Evolutionary conservation across 202 grass and related monocot species (phyloP).

Genomic region (Panicum hallii): DNA sequence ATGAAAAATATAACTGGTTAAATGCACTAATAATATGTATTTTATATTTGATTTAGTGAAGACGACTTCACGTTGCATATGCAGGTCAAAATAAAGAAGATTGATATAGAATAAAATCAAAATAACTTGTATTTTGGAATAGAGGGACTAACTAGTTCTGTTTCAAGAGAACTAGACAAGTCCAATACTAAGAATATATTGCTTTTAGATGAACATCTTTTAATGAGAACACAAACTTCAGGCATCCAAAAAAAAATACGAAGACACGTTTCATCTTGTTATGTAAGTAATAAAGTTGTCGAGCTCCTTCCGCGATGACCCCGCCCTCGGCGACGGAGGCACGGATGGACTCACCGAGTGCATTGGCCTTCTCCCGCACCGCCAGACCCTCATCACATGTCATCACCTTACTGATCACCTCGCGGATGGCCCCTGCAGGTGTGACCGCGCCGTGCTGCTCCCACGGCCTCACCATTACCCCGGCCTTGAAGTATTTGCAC

Average conservation of each 20-base stretch:
- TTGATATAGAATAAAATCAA: too few relatives aligned
- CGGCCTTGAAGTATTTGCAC: slow-evolving; percentile 57
- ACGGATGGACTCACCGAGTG: slow-evolving; percentile 42
- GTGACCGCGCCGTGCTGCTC: slow-evolving; percentile 35
- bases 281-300: slow-evolving; percentile 54
- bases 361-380: slow-evolving; percentile 21
- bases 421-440: slow-evolving; percentile 33
- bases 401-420: slow-evolving; percentile 42
- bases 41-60: too few relatives aligned
- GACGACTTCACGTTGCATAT: too few relatives aligned
- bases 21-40: too few relatives aligned
- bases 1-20: too few relatives aligned
- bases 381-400: slow-evolving; percentile 31
- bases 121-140: too few relatives aligned
- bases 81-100: too few relatives aligned
- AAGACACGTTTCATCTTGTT: neutral
- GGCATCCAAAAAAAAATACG: neutral
- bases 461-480: slow-evolving; percentile 52
- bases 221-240: too few relatives aligned
- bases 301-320: slow-evolving; percentile 49
- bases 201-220: too few relatives aligned
- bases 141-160: too few relatives aligned
- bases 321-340: slow-evolving; percentile 35
- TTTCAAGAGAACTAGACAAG: too few relatives aligned
- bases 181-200: too few relatives aligned